Conservation (phyloP, 1,139 yeast genomes). For the Saccharomyces hybrid region DNA sequence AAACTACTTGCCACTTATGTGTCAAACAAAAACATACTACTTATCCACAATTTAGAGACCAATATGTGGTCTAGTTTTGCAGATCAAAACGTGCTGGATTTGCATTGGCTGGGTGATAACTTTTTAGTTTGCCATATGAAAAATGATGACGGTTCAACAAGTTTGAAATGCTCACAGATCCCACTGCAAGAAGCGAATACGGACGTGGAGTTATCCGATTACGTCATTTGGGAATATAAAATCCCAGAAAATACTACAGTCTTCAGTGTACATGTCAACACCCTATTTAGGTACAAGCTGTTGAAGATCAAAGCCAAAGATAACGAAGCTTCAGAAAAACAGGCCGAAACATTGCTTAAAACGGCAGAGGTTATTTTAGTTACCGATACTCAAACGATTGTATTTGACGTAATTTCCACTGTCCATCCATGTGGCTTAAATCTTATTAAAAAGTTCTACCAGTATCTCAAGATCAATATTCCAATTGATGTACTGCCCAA, state of each 20-base stretch:
- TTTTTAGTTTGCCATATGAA: conserved; percentile 25
- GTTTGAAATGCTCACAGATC: conserved; percentile 22
- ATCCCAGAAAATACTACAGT: conserved; percentile 13
- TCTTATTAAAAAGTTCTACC: conserved; percentile 22
- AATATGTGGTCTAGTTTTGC: conserved; percentile 26
- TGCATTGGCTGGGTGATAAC: conserved; percentile 29
- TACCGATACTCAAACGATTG: conserved; percentile 11
- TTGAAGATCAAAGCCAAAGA: conserved; percentile 22
- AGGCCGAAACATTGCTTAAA: conserved; percentile 18
- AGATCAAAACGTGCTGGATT: conserved; percentile 20
- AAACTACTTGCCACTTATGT: conserved; percentile 25
- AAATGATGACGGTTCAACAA: conserved; percentile 18
- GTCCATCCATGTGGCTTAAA: conserved; percentile 22
- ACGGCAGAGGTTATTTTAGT: conserved; percentile 26
- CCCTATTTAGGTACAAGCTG: conserved; percentile 19
- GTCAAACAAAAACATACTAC: conserved; percentile 26
- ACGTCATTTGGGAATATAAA: conserved; percentile 25
- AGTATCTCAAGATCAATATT: conserved; percentile 14
- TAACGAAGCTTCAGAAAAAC: conserved; percentile 7
- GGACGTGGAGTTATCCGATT: conserved; percentile 15
- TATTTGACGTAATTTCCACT: conserved; percentile 25
- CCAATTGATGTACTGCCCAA: conserved; percentile 8
- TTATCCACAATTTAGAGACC: conserved; percentile 25
- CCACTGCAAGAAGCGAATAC: conserved; percentile 18
- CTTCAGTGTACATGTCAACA: conserved; percentile 18